phyloP scores from a whole-genome alignment of 768 basidiomycete genomes.

The Boletellus sp. region DNA sequence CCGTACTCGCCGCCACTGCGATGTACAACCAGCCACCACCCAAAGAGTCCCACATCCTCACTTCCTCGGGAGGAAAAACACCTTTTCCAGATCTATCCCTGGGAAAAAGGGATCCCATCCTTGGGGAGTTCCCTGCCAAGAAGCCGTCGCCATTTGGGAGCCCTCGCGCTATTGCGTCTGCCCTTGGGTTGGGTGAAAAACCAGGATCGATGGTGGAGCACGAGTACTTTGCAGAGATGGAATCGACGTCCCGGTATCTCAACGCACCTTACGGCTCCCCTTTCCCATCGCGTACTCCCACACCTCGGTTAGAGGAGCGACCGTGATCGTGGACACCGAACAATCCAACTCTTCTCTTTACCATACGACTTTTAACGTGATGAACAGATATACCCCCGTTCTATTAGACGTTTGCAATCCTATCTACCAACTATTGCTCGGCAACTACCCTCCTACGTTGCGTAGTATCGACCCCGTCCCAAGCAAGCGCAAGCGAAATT shows the following conservation, averaged over 20 bases:
- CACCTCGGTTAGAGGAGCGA: constrained; percentile 37
- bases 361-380: constrained; percentile 34
- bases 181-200: constrained; percentile 41
- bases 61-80: constrained; percentile 32
- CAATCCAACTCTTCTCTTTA: constrained; percentile 21
- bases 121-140: constrained; percentile 52
- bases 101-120: constrained; percentile 50
- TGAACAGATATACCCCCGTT: constrained; percentile 32
- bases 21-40: constrained; percentile 82
- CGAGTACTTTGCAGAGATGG: constrained; percentile 38
- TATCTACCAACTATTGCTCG: constrained; percentile 34
- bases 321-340: constrained; percentile 21
- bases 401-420: constrained; percentile 31
- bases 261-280: constrained; percentile 49
- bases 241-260: constrained; percentile 44
- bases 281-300: constrained; percentile 46
- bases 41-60: constrained; percentile 34
- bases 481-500: constrained; percentile 32
- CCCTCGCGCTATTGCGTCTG: constrained; percentile 47
- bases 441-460: constrained; percentile 19
- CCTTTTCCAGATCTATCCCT: constrained; percentile 44
- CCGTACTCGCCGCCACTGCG: constrained; percentile 87
- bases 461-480: constrained; percentile 19
- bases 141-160: constrained; percentile 49
- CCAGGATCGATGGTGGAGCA: constrained; percentile 24